Base-by-base conservation (phyloP, 202 grass and related monocot genomes). In the Panicum virgatum region DNA sequence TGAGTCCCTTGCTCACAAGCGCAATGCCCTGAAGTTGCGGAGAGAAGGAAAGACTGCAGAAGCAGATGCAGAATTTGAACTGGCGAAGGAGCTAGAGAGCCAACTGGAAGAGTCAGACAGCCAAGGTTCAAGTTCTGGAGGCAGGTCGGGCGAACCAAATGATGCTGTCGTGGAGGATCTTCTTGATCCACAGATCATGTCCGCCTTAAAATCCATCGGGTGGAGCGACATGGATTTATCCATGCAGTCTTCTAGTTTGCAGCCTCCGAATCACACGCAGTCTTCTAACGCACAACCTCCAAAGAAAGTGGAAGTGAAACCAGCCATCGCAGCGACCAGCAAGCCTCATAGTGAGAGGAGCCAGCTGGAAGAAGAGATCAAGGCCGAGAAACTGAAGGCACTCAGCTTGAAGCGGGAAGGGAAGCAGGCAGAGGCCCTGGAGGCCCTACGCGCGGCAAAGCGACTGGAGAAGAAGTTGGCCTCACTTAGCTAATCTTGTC, bases 181-280 rank as follows among this genome's bases (percentile, higher is more conserved):
- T 45, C 64, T 98, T 37, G 95, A 98, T 80, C 95, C 95, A 57
- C 92, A 93, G 45, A 89, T 98, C 44, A 91, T 95, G 84, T 95
- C 95, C 54, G 92, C 88, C 13, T 61, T 98, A 2, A 93, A 73
- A 76, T 92, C 95, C 12, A 93, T 98, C 6, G 95, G 95, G 27
- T 91, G 92, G 95, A 86, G 90, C 3, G 92, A 92, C 58, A 59
- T 77, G 36, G 82, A 89, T 26, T 69, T 93, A 25, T 81, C 74
- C 66, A 6, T 62, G 9, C 84, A 76, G 57, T 72, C 52, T 72
- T 78, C 73, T 18, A 75, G 2, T 7, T 25, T 18, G 5, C 84
- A 86, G 77, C 90, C 86, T 83, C 51, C 15, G 23, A 91, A 90
- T 75, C 46, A 27, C 9, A 3, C 47, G 0, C 81, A 72, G 13